These are phyloP conservation scores for Zygotorulaspora mrakii DNA, from an alignment of 1,139 yeast genomes.

Conservation along the genomic window DNA sequence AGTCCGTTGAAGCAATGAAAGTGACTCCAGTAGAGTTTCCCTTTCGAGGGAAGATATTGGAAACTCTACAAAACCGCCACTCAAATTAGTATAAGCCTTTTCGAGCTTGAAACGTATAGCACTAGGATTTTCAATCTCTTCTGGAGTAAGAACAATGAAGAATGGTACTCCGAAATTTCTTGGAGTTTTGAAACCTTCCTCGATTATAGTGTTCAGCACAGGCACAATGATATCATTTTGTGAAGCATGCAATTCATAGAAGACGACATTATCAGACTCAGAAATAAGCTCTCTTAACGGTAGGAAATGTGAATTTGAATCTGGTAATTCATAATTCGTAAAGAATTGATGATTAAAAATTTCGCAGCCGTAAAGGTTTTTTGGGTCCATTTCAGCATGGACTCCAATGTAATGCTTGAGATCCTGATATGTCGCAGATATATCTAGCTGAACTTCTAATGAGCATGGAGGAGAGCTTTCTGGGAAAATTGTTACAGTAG, in stretches of 20 bases:
- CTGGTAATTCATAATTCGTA: conserved; percentile 61
- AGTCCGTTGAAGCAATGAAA: conserved; percentile 26
- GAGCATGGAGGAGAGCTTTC: conserved; percentile 47
- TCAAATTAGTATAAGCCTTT: conserved; percentile 41
- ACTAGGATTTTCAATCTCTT: conserved; percentile 52
- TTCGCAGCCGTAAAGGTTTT: conserved; percentile 60
- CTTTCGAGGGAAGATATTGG: conserved; percentile 15
- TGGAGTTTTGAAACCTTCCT: conserved; percentile 39
- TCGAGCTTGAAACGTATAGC: conserved; percentile 55
- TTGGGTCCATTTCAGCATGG: conserved; percentile 45
- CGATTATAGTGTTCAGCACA: conserved; percentile 54
- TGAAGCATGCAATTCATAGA: conserved; percentile 57
- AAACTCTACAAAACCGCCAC: conserved; percentile 36
- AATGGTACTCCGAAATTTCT: conserved; percentile 69
- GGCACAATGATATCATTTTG: conserved; percentile 58
- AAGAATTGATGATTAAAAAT: conserved; percentile 67
- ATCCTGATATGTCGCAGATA: conserved; percentile 62
- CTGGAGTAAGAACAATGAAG: conserved; percentile 53
- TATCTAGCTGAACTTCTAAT: conserved; percentile 68
- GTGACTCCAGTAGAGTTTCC: conserved; percentile 10
- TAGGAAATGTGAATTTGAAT: conserved; percentile 53
- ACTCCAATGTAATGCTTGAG: conserved; percentile 58
- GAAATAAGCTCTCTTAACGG: conserved; percentile 70
- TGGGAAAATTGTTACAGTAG: conserved; percentile 60
- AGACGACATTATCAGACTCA: conserved; percentile 58